Percentiles rank a stretch among this genome's conserved stretches.
These are phyloP conservation scores for Fraxinus paxiana DNA, from an alignment of 305 asterid species.

Conservation along the genomic window DNA sequence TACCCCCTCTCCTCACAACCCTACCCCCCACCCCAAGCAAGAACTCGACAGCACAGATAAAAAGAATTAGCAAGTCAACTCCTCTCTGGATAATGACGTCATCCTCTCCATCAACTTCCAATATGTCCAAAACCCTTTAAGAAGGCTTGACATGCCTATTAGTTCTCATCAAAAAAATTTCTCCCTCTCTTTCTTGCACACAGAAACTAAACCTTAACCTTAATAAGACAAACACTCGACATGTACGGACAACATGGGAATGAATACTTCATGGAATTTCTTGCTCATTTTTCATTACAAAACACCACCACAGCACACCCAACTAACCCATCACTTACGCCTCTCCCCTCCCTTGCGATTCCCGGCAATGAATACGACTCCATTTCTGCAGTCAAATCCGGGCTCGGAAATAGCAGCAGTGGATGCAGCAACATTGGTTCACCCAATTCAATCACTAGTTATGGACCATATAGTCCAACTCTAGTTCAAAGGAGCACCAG, in stretches of 20 bases:
- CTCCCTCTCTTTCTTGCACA: not conserved
- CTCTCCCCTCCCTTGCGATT: constrained; percentile 41
- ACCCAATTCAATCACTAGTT: constrained; percentile 41
- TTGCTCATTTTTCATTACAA: constrained; percentile 28
- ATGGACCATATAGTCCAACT: constrained; percentile 35
- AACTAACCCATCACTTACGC: constrained; percentile 24
- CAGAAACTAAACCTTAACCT: constrained; percentile 11
- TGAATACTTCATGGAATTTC: constrained; percentile 32
- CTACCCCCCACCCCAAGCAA: not conserved
- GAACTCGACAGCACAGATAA: constrained; percentile 25
- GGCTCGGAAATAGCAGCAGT: constrained; percentile 46
- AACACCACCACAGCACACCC: constrained; percentile 3
- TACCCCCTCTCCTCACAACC: not conserved
- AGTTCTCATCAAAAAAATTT: constrained; percentile 19
- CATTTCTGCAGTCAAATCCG: constrained; percentile 43
- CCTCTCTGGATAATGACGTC: constrained; percentile 44
- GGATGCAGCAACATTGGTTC: constrained; percentile 72
- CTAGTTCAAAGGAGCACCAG: constrained; percentile 59
- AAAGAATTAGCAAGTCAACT: constrained; percentile 53
- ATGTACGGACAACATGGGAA: constrained; percentile 50
- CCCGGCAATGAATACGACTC: constrained; percentile 50
- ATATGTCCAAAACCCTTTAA: constrained; percentile 44
- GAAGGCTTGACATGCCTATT: constrained; percentile 28
- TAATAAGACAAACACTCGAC: not conserved
- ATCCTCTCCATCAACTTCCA: constrained; percentile 52